Base-by-base conservation (phyloP, 2,329 filamentous ascomycete genomes). In the Lachnellula occidentalis region DNA sequence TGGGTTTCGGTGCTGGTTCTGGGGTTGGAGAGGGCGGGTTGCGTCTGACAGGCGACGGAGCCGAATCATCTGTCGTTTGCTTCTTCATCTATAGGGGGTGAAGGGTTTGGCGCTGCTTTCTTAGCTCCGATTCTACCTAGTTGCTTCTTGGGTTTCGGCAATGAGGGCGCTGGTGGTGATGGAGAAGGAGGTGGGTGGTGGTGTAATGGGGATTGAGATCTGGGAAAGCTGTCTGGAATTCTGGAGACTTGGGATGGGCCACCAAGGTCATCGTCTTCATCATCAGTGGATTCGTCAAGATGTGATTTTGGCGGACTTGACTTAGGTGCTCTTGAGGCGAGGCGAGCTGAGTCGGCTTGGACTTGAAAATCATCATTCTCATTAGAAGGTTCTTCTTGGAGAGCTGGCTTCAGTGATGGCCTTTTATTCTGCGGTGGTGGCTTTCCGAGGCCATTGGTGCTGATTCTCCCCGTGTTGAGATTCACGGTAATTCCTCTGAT, bases 331-430 rank as follows among this genome's bases (percentile, higher is more conserved):
- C 47, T 58, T 2, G 48, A 49, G 15, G 34, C 50, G 4, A 58
- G 57, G 34, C 52, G 56, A 37, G 61, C 56, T 19, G 67, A 67
- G 8, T 64, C 66, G 27, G 61, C 57, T 57, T 68, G 67, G 14
- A 67, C 62, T 54, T 70, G 66, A 22, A 70, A 69, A 36, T 59
- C 65, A 36, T 65, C 62, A 24, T 61, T 53, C n/a, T 64, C 61
- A 36, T 64, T 50, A 14, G 50, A 45, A 34, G 56, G 45, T 15
- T 58, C 37, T n/a, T 58, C 48, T 22, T 52, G 37, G 12, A 53
- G 22, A 37, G 19, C 6, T 12, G 48, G 12, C 48, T 57, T 48
- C 2, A 45, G 24, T 31, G 47, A 36, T 6, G 55, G 22, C 27
- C 31, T 50, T 19, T 17, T 34, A 5, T 48, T 55, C 14, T 17